A percentile compares a stretch with the other conserved stretches of the same genome.
These are phyloP conservation scores for Trichosporon sp. DNA, from an alignment of 1,284 basidiomycete species.

Conservation along the genomic window DNA sequence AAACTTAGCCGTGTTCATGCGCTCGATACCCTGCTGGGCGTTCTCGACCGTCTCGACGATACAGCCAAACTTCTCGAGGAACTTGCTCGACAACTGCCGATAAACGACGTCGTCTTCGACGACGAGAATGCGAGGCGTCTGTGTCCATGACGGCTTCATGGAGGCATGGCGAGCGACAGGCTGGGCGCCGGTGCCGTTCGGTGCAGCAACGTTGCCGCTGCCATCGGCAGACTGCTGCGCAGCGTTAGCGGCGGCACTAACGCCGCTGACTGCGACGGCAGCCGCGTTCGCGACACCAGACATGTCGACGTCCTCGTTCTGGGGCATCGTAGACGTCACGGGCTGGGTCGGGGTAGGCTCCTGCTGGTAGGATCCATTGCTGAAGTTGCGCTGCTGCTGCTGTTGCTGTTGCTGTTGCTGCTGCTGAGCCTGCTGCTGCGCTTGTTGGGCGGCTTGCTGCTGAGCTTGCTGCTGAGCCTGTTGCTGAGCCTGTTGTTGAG, in stretches of 20 bases:
- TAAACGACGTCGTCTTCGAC: constrained; percentile 96
- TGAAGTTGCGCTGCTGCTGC: constrained; percentile 19
- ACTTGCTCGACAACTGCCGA: constrained; percentile 83
- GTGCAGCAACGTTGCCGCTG: background rate
- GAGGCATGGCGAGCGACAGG: constrained; percentile 57
- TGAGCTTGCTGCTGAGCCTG: constrained; percentile 10
- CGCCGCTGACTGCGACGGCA: constrained; percentile 18
- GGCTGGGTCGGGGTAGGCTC: background rate
- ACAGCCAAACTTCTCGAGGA: constrained; percentile 93
- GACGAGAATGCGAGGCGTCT: constrained; percentile 80
- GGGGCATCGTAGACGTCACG: background rate
- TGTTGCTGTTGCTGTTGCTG: constrained; percentile 5
- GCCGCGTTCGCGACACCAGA: constrained; percentile 7
- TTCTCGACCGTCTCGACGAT: constrained; percentile 90
- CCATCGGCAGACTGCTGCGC: background rate
- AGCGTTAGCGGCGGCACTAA: constrained; percentile 17
- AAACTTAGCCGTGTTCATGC: constrained; percentile 92
- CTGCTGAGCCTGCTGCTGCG: background rate
- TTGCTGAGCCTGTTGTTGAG: constrained; percentile 17
- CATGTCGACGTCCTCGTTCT: constrained; percentile 14
- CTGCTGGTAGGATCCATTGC: background rate
- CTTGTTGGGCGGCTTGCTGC: constrained; percentile 8
- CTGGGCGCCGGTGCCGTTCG: constrained; percentile 23
- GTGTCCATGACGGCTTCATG: constrained; percentile 85
- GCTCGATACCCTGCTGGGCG: constrained; percentile 89